A percentile compares a stretch with the other conserved stretches of the same genome.
These are phyloP conservation scores for Lachnellula willkommii DNA, from an alignment of 2,329 filamentous ascomycete species.

Conservation along the genomic window DNA sequence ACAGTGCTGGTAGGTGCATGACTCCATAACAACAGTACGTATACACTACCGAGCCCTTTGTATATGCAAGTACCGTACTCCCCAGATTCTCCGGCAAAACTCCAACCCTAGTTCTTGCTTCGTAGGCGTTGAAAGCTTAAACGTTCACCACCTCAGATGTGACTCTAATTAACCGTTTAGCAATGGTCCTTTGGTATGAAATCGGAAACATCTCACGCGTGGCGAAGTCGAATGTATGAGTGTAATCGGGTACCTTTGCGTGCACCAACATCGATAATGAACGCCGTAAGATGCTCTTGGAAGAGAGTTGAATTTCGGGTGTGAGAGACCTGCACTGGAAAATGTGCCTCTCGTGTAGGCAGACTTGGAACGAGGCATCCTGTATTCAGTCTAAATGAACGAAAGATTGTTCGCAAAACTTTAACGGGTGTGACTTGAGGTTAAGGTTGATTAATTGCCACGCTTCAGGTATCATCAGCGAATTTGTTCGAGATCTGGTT, in stretches of 20 bases:
- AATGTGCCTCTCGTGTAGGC: too few species aligned
- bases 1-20: not conserved
- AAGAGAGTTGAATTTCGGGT: too few species aligned
- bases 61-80: slow-evolving; percentile 8
- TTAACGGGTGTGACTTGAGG: not conserved
- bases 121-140: not conserved
- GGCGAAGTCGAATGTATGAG: too few species aligned
- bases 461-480: not conserved
- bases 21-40: slow-evolving; percentile 8
- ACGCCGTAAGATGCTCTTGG: too few species aligned
- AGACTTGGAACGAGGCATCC: too few species aligned
- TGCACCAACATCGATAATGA: too few species aligned
- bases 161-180: too few species aligned
- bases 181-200: too few species aligned
- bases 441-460: not conserved
- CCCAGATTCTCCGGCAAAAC: not conserved
- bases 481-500: not conserved
- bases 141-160: not conserved
- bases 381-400: too few species aligned
- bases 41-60: slow-evolving; percentile 6
- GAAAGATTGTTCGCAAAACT: not conserved
- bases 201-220: too few species aligned
- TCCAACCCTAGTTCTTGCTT: not conserved
- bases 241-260: too few species aligned
- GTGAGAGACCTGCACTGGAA: too few species aligned